Evolutionary conservation across 164 flowering plant genomes (phyloP).

Genomic region (Warburgia ugandensis): DNA sequence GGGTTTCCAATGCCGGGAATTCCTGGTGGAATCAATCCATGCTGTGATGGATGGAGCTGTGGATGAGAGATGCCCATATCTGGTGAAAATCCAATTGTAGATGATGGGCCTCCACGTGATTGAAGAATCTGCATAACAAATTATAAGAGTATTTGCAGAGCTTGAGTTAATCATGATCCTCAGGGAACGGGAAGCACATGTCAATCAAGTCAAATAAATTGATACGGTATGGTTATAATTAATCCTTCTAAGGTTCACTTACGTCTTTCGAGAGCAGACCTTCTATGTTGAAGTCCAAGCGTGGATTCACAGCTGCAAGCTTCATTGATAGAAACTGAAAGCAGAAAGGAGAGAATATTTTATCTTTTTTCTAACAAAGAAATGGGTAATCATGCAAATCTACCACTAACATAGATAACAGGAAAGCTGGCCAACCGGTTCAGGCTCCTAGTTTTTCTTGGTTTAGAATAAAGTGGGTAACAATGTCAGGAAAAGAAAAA

Average conservation of each 20-base stretch:
- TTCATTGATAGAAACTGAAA: constrained; percentile 12
- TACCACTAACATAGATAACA: not conserved
- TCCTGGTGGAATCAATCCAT: constrained; percentile 39
- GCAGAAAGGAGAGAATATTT: constrained; percentile 1
- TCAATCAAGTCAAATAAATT: not conserved
- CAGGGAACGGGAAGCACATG: no score
- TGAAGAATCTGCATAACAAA: constrained; percentile 41
- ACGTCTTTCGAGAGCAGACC: constrained; percentile 77
- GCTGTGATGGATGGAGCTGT: constrained; percentile 43
- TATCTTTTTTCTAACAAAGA: not conserved
- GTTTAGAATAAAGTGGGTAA: no score
- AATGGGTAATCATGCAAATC: not conserved
- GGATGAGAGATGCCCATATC: constrained; percentile 46
- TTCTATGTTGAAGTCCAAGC: constrained; percentile 64
- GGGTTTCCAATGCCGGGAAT: constrained; percentile 37
- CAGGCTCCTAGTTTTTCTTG: no score
- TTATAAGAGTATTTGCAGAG: no score
- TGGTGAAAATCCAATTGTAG: constrained; percentile 40
- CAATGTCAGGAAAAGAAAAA: no score
- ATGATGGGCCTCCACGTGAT: constrained; percentile 36
- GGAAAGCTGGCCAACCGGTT: not conserved
- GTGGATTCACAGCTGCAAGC: constrained; percentile 71
- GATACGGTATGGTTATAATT: not conserved
- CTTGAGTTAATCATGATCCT: no score
- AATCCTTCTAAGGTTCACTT: constrained; percentile 10